Conservation (phyloP, 2,329 filamentous ascomycete species). For the Fusarium scirpi region DNA sequence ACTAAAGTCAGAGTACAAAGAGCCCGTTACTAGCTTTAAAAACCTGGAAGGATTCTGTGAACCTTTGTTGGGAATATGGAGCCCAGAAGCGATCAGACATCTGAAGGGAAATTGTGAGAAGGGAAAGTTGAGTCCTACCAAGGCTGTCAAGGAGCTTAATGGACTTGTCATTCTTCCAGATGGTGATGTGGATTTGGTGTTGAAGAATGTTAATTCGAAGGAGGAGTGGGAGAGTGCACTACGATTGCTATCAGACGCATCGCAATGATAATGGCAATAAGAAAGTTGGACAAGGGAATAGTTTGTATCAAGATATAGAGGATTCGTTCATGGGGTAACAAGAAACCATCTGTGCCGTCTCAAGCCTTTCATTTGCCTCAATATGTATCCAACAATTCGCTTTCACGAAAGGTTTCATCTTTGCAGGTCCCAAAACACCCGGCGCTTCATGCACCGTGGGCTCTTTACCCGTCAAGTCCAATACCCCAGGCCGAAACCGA, state of each 20-base stretch:
- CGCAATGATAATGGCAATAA: neutral
- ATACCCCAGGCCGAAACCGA: neutral
- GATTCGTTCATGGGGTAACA: neutral
- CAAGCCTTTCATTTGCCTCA: neutral
- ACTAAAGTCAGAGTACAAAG: accelerated
- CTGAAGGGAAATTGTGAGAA: neutral
- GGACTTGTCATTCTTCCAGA: neutral
- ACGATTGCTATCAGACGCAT: accelerated
- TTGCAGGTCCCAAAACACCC: neutral
- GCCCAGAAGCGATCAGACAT: neutral
- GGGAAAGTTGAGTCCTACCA: neutral
- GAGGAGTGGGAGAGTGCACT: neutral
- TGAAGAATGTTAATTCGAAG: neutral
- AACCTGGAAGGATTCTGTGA: neutral
- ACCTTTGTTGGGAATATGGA: neutral
- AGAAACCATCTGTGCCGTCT: neutral
- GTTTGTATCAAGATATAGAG: accelerated
- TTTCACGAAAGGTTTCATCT: neutral
- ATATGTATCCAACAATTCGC: slow-evolving; percentile 9
- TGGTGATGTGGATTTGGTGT: neutral
- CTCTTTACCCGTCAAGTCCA: neutral
- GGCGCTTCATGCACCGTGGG: neutral
- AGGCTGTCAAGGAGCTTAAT: neutral
- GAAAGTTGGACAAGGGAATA: no score
- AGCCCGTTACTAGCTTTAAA: neutral